Percentiles rank a stretch among this genome's conserved stretches.
These are phyloP conservation scores for Prunella vulgaris DNA, from an alignment of 257 asterid species.

Conservation along the genomic window DNA sequence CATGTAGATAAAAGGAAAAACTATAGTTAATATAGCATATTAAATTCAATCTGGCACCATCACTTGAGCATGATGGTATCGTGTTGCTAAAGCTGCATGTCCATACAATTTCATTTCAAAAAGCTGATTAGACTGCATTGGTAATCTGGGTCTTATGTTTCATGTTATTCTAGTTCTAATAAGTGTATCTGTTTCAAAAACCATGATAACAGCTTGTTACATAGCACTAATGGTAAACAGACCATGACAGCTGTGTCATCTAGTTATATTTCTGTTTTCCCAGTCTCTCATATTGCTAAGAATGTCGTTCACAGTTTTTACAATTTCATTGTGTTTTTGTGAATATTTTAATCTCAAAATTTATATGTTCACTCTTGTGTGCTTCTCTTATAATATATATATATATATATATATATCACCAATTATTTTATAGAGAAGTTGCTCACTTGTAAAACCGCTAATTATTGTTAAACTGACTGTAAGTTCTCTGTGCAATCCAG, in stretches of 20 bases:
- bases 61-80: constrained; percentile 12
- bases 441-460: not conserved
- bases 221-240: not conserved
- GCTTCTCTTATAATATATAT: too few relatives aligned
- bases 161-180: not conserved
- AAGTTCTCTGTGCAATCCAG: constrained; percentile 42
- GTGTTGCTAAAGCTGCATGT: constrained; percentile 1
- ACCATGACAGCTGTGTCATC: not conserved
- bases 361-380: not conserved
- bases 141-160: not conserved
- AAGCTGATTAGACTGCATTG: not conserved
- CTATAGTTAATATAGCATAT: not conserved
- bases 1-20: not conserved
- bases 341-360: constrained; percentile 3
- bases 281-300: not conserved
- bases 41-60: not conserved
- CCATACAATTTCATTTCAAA: not conserved
- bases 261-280: not conserved
- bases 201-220: constrained; percentile 1
- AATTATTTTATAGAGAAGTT: not conserved
- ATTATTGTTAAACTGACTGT: constrained; percentile 18
- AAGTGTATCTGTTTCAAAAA: not conserved
- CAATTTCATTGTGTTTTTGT: not conserved
- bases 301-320: not conserved
- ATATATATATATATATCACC: not conserved